Conservation (phyloP, 352 stramenopile genomes). For the Pythium scleroteichum region DNA sequence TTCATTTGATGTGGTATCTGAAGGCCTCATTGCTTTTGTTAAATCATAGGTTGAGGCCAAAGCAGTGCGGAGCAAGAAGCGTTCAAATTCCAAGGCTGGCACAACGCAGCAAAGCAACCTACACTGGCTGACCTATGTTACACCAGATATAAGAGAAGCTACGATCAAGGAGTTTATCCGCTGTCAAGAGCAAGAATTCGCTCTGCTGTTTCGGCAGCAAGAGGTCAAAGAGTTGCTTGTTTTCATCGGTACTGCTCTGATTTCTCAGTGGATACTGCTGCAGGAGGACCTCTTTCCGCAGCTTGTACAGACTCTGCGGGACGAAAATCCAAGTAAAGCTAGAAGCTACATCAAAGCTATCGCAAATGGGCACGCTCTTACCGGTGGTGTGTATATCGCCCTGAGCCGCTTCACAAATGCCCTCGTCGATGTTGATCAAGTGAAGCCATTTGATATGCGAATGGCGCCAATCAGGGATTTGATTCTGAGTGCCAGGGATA, state of each 20-base stretch:
- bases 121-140: slow-evolving; percentile 57
- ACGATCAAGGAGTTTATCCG: slow-evolving; percentile 47
- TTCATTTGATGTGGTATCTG: not conserved
- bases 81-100: slow-evolving; percentile 18
- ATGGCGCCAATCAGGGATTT: slow-evolving; percentile 40
- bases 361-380: slow-evolving; percentile 40
- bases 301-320: slow-evolving; percentile 55
- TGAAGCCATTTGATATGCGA: slow-evolving; percentile 44
- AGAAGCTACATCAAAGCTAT: slow-evolving; percentile 59
- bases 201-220: slow-evolving; percentile 43
- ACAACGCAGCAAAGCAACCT: slow-evolving; percentile 11
- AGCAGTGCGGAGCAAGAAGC: slow-evolving; percentile 18
- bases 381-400: slow-evolving; percentile 40
- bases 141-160: slow-evolving; percentile 30
- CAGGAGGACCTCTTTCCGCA: slow-evolving; percentile 62
- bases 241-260: too few species aligned
- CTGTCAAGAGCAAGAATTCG: slow-evolving; percentile 41
- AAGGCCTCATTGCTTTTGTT: not conserved
- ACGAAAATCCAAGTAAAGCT: slow-evolving; percentile 54
- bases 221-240: too few species aligned
- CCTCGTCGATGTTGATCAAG: slow-evolving; percentile 33
- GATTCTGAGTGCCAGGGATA: slow-evolving; percentile 31
- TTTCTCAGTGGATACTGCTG: not conserved
- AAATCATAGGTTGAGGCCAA: slow-evolving; percentile 18
- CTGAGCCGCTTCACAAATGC: slow-evolving; percentile 42